Base-by-base conservation (phyloP, 768 basidiomycete species). In the Collybiopsis luxurians region DNA sequence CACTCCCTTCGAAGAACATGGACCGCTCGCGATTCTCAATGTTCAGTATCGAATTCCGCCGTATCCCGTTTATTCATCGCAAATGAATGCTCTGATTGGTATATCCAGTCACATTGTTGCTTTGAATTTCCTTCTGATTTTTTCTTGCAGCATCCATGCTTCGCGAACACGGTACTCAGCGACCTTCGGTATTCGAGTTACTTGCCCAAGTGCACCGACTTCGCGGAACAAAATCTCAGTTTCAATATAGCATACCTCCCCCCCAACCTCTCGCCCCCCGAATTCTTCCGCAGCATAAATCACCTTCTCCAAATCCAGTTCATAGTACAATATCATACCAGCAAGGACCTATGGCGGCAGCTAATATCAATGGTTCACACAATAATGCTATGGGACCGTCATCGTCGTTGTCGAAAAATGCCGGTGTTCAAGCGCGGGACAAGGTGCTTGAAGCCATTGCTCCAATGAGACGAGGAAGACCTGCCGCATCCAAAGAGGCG, bases 1-100 rank as follows among this genome's bases (percentile, higher is more conserved):
- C 0, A 99, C 97, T 0, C 97, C 97, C 0, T 99, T 99, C 66
- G 97, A 99, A 71, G 96, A 98, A 66, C 95, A 98, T 63, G 96
- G 96, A 0, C 91, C 93, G 2, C 75, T 99, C 51, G 97, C 97
- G 2, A 98, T 98, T 60, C 78, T 98, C 60, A 98, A 98, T 66
- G 95, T 95, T 34, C 93, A 95, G 65, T 99, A 98, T 71, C 88
- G 87, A 62, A 90, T 90, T 46, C 94, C 93, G 2, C 83, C 91
- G 31, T 95, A 92, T 69, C 92, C 92, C 1, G 81, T 88, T 1
- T 97, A 95, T 69, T 95, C 94, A 2, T 71, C 78, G 4, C 83
- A 90, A 59, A 83, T 98, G 79, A 93, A 89, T 61, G 77, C 83
- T 48, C 69, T 95, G 43, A 95, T 97, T 57, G 87, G 93, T 95